Conservation (phyloP, 441 rosid species). For the Pelargonium myrrhifolium region DNA sequence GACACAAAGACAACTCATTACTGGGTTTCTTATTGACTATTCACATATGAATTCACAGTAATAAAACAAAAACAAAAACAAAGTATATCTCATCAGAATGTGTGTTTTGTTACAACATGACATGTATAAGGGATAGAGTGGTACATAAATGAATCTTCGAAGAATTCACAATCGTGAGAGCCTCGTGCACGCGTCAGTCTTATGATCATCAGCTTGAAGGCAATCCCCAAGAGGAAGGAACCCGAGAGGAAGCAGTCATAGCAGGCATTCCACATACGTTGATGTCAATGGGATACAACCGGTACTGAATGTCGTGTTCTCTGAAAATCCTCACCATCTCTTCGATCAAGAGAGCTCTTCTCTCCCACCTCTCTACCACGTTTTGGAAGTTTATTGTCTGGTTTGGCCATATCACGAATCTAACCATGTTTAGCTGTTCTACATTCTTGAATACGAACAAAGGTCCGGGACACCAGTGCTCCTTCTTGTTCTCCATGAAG, state of each 20-base stretch:
- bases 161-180: too few relatives aligned
- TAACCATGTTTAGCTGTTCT: neutral
- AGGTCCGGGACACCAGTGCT: neutral
- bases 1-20: neutral
- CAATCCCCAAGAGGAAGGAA: neutral
- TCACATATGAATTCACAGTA: too few relatives aligned
- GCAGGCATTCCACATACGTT: neutral
- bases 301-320: constrained; percentile 62
- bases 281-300: constrained; percentile 49
- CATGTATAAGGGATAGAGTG: too few relatives aligned
- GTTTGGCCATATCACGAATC: neutral
- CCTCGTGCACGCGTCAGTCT: too few relatives aligned
- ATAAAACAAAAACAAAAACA: too few relatives aligned
- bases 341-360: constrained; percentile 55
- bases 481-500: constrained; percentile 6
- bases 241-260: neutral
- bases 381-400: constrained; percentile 63
- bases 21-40: too few relatives aligned
- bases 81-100: too few relatives aligned
- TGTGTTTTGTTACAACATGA: too few relatives aligned
- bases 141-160: too few relatives aligned
- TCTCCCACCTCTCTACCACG: constrained; percentile 46
- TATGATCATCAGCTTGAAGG: too few relatives aligned
- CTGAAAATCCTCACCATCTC: constrained; percentile 52
- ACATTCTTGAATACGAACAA: neutral